Percentiles rank a stretch among this genome's conserved stretches.
phyloP scores from a whole-genome alignment of 176 grass and related monocot species.

The Lolium perenne region DNA sequence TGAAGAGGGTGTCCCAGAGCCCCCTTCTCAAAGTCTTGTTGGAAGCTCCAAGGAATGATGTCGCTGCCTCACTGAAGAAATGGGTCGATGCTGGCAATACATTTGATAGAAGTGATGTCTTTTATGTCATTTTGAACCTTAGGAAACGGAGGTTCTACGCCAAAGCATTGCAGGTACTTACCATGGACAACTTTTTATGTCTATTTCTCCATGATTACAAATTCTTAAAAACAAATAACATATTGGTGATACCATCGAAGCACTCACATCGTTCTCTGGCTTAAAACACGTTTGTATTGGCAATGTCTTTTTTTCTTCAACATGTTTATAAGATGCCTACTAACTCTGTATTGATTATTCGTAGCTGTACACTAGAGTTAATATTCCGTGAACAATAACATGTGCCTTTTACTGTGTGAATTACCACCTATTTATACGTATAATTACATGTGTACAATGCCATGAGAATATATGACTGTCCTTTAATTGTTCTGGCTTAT shows the following conservation, averaged over 20 bases:
- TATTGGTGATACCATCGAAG: constrained; percentile 5
- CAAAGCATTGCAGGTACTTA: constrained; percentile 87
- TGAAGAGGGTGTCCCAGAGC: background rate
- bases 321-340: background rate
- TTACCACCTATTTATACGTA: constrained; percentile 1
- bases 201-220: background rate
- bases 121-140: constrained; percentile 48
- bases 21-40: constrained; percentile 54
- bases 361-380: background rate
- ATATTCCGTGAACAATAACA: background rate
- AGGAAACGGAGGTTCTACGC: constrained; percentile 44
- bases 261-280: background rate
- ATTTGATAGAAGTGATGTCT: constrained; percentile 53
- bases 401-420: constrained; percentile 13
- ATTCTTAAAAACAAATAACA: background rate
- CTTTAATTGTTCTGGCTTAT: constrained; percentile 26
- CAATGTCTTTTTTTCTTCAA: constrained; percentile 6
- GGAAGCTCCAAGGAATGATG: constrained; percentile 31
- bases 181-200: background rate
- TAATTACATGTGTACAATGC: background rate
- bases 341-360: background rate
- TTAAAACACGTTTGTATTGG: background rate
- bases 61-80: constrained; percentile 53
- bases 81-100: constrained; percentile 68
- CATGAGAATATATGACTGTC: background rate